Evolutionary conservation across 176 grass and related monocot species (phyloP), one percentile per base, ranked within the genome.

Genomic region (Zoysia japonica): DNA sequence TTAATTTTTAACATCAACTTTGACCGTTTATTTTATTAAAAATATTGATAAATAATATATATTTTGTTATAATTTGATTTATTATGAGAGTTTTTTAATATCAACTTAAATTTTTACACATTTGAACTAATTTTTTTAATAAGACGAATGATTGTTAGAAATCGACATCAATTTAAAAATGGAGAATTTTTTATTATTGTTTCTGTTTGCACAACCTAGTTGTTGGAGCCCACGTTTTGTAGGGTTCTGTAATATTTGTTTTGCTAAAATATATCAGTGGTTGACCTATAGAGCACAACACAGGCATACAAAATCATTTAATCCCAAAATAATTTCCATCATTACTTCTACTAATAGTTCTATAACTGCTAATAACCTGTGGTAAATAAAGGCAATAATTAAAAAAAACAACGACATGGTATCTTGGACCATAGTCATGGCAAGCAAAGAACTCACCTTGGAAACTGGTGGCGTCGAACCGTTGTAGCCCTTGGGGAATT

Each of bases 381-480:
- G 28, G 28, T 51, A 9, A 55, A 6, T 55, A 6, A 2, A 14
- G 9, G 52, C 45, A 47, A 47, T 5, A 47, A 55, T 17, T 6
- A 55, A 55, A 5, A 5, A 47, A 47, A 47, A 7, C 8, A 47
- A 47, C 45, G 45, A 7, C 44, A 45, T 45, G 44, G 7, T 19
- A 17, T 3, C 6, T 4, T 3, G 38, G 20, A 15, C 13, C 19
- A 67, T 14, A 36, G 10, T 10, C 5, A 48, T n/a, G 14, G 2
- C 13, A 42, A 5, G 56, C 15, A 42, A 42, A 40, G 47, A 20
- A 45, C 54, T 84, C 36, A 98, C 96, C 96, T 93, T 80, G 74
- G 64, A 98, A 84, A 7, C 52, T 8, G 12, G 12, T 44, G 45
- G 81, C 47, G 15, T 59, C 7, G 60, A 91, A 86, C 36, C 54